Evolutionary conservation across 768 basidiomycete genomes (phyloP), one percentile per base, ranked within the genome.

Genomic region (Nidularia sp.): DNA sequence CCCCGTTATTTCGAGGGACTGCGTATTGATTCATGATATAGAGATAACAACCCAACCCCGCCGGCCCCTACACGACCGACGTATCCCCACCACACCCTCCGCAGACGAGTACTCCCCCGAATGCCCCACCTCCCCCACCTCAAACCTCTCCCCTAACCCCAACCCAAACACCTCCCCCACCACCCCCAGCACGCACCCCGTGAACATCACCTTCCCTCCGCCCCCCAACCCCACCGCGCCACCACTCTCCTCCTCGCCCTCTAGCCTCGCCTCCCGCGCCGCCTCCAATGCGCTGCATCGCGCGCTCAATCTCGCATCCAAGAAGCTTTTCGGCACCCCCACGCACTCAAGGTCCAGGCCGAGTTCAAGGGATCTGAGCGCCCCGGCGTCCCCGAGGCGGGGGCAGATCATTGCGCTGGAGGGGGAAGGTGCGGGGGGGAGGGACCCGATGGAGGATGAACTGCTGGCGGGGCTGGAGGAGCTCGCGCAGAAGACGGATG

Each of bases 401-500:
- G 72, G 76, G 6, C 84, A 80, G 45, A 74, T 85, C 31, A 72
- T 86, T 39, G 60, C 76, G 2, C 55, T 73, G 48, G 78, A 75
- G 47, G 70, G 68, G 4, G 76, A 75, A 45, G 25, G 25, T 2
- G 25, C 25, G 25, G 70, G 63, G 4, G 72, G 75, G 55, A 67
- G 79, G 15, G 86, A 90, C 60, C 86, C 86, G 1, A 71, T 88
- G 58, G 93, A 97, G 59, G 91, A 96, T 54, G 82, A 84, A 54
- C 67, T 97, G n/a, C 70, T 97, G n/a, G 81, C 76, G 2, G 67
- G 71, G 15, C 72, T 98, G 42, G 96, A 98, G 63, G 90, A 95
- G 56, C 73, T 95, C 2, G 96, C 95, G 34, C 92, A 97, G 76
- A 99, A 98, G 78, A 96, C 96, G 34, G 86, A 90, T 54, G 93